Evolutionary conservation across 768 basidiomycete species (phyloP), one percentile per base, ranked within the genome.

Genomic region (Mycena epipterygia): DNA sequence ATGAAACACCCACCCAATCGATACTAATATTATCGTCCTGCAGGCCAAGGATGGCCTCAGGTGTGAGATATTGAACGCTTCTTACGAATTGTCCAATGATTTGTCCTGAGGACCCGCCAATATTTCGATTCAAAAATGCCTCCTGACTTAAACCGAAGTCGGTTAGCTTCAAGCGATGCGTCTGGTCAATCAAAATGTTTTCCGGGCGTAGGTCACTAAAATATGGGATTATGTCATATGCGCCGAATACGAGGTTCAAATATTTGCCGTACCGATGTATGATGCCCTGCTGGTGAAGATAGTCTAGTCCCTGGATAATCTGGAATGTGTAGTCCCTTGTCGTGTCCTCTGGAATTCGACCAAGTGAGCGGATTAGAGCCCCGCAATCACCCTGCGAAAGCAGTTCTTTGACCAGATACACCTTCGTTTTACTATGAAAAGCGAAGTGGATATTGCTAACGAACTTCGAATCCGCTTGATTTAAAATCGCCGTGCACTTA

Each of bases 381-480:
- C 13, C 29, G n/a, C 51, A 64, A 44, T 64, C 51, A 12, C 51
- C 63, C 39, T 44, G 35, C 37, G 39, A 6, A 42, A 53, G n/a
- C 37, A 53, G 21, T 23, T 64, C 63, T 32, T 64, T 64, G 37
- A 64, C 62, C 37, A 64, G 25, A 42, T 64, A 64, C 5, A 64
- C 35, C 13, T 53, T 55, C 6, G 37, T 55, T 23, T 64, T 64
- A n/a, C 63, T 64, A 14, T 64, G 52, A 29, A 64, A 64, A 29
- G 52, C 51, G 12, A 53, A 55, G n/a, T 64, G 41, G 13, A 64
- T 32, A 29, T 44, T 53, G 52, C 16, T 33, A 13, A 64, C n/a
- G 17, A 64, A 64, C 4, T 39, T 23, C 1, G 61, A 55, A 42
- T 64, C 41, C 23, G 29, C 2, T 55, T 55, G 51, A 32, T 64